Conservation (phyloP, 768 basidiomycete species). For the Nidularia pulvinata region DNA sequence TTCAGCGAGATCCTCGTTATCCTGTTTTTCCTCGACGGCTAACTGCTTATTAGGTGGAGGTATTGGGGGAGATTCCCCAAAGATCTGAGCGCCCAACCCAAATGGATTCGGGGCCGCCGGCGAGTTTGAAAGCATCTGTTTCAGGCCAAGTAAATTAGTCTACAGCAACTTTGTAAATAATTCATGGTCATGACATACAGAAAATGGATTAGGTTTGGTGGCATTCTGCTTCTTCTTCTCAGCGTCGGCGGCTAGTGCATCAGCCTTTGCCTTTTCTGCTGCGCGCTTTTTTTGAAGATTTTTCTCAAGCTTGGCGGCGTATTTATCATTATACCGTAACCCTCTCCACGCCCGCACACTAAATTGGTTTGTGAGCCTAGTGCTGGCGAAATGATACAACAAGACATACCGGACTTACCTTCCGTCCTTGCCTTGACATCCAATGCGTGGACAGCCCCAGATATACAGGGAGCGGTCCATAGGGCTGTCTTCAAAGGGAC, state of each 20-base stretch:
- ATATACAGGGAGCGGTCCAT: slow-evolving; percentile 86
- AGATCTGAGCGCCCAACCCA: slow-evolving; percentile 69
- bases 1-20: slow-evolving; percentile 19
- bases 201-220: slow-evolving; percentile 65
- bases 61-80: slow-evolving; percentile 34
- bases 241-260: slow-evolving; percentile 24
- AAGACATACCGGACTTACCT: slow-evolving; percentile 46
- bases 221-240: slow-evolving; percentile 19
- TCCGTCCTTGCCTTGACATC: slow-evolving; percentile 76
- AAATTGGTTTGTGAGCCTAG: slow-evolving; percentile 1
- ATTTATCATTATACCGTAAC: slow-evolving; percentile 67
- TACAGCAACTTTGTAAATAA: no score
- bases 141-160: background rate
- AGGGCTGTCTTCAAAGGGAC: slow-evolving; percentile 83
- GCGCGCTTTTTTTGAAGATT: slow-evolving; percentile 42
- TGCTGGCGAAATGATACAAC: background rate
- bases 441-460: slow-evolving; percentile 74
- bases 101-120: slow-evolving; percentile 30
- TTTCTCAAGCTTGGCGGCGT: slow-evolving; percentile 71
- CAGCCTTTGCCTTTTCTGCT: slow-evolving; percentile 33
- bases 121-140: slow-evolving; percentile 15
- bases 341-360: slow-evolving; percentile 87
- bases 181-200: slow-evolving; percentile 36
- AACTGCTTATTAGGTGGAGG: slow-evolving; percentile 7
- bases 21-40: slow-evolving; percentile 5